Conservation (phyloP, 2,329 filamentous ascomycete genomes). For the Nigrograna mackinnonii region DNA sequence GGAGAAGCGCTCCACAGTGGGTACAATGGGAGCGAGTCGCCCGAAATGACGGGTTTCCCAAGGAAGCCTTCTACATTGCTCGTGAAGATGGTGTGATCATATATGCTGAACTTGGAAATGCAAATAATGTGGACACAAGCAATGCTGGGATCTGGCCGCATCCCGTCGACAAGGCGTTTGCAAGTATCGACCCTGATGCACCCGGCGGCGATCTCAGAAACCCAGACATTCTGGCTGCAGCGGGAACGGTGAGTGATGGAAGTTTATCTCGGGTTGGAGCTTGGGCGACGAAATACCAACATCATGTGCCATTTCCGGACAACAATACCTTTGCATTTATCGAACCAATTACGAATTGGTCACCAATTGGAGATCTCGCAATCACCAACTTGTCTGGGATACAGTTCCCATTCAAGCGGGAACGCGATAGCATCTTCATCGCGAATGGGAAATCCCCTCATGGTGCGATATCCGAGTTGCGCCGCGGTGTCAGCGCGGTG, state of each 20-base stretch:
- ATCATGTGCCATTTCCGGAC: slow-evolving; percentile 55
- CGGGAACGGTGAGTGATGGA: slow-evolving; percentile 78
- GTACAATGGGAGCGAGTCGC: slow-evolving; percentile 82
- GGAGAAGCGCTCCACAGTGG: slow-evolving; percentile 64
- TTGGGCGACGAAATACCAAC: slow-evolving; percentile 45
- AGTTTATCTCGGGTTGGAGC: slow-evolving; percentile 70
- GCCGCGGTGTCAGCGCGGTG: slow-evolving; percentile 45
- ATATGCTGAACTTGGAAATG: slow-evolving; percentile 68
- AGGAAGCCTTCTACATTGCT: slow-evolving; percentile 83
- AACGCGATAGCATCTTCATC: slow-evolving; percentile 36
- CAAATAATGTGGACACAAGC: slow-evolving; percentile 37
- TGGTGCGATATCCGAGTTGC: slow-evolving; percentile 48
- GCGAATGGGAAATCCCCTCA: slow-evolving; percentile 49
- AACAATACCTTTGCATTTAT: slow-evolving; percentile 51
- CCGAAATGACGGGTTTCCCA: slow-evolving; percentile 59
- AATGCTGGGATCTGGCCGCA: slow-evolving; percentile 65
- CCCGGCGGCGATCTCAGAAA: slow-evolving; percentile 56
- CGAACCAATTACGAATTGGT: slow-evolving; percentile 66
- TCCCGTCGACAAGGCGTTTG: slow-evolving; percentile 81
- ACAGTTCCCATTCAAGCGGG: slow-evolving; percentile 19
- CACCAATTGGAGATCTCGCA: slow-evolving; percentile 55
- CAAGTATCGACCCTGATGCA: slow-evolving; percentile 61
- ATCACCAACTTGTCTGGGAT: slow-evolving; percentile 29
- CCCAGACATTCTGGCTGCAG: slow-evolving; percentile 78
- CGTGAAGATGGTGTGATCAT: slow-evolving; percentile 84